A percentile compares a stretch with the other conserved stretches of the same genome.
Conservation (phyloP, 208 protist species). For the Acanthamoeba rhysodes region DNA sequence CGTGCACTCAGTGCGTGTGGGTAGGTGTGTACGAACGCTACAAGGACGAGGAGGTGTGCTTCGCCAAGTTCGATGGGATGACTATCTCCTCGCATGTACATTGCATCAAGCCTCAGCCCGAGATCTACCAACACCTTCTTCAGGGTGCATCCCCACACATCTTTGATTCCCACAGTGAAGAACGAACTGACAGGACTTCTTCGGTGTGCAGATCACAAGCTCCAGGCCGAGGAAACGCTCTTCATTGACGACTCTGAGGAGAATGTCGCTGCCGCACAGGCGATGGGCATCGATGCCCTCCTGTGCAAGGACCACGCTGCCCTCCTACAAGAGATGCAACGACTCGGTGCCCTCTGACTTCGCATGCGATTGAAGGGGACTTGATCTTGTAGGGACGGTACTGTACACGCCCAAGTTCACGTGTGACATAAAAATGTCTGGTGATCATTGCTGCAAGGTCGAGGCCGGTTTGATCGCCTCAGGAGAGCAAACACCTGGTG, state of each 20-base stretch:
- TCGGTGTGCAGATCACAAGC: not conserved
- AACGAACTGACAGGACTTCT: not conserved
- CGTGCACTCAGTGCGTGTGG: not conserved
- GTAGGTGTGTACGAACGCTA: slow-evolving; percentile 36
- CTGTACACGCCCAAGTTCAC: too few species aligned
- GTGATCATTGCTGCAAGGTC: too few species aligned
- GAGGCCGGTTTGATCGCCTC: too few species aligned
- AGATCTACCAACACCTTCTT: slow-evolving; percentile 42
- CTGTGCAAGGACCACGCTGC: slow-evolving; percentile 31
- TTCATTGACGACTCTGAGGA: slow-evolving; percentile 59
- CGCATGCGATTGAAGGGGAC: too few species aligned
- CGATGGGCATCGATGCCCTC: slow-evolving; percentile 12
- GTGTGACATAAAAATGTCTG: too few species aligned
- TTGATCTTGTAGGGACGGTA: too few species aligned
- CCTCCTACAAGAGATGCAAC: not conserved
- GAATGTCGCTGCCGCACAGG: not conserved
- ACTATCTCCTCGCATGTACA: slow-evolving; percentile 21
- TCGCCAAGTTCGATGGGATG: slow-evolving; percentile 46
- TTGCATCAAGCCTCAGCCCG: slow-evolving; percentile 50
- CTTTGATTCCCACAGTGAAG: not conserved
- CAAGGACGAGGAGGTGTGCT: slow-evolving; percentile 51
- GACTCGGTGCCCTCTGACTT: not conserved
- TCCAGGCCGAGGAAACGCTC: not conserved
- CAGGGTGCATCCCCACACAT: not conserved
- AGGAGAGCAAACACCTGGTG: too few species aligned